Percentiles rank a stretch among this genome's conserved stretches.
These are phyloP conservation scores for Phaeosphaeriaceae sp. DNA, from an alignment of 2,329 filamentous ascomycete genomes.

Conservation along the genomic window DNA sequence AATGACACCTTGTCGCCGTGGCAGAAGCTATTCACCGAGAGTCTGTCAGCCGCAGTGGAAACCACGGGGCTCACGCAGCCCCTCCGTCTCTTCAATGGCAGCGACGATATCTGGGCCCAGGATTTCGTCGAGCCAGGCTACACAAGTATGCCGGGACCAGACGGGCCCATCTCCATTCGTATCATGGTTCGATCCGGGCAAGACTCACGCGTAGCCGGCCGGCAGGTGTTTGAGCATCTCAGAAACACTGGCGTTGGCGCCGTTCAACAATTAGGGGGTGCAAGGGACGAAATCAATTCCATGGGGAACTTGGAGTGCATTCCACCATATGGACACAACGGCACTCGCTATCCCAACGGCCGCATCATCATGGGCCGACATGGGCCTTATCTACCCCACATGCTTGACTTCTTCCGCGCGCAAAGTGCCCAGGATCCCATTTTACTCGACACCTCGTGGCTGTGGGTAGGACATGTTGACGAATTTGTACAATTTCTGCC, in stretches of 20 bases:
- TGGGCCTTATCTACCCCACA: conserved; percentile 16
- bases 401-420: conserved; percentile 39
- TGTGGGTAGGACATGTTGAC: conserved; percentile 43
- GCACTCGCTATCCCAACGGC: conserved; percentile 22
- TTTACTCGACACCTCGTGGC: conserved; percentile 43
- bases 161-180: conserved; percentile 40
- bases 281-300: conserved; percentile 25
- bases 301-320: conserved; percentile 50
- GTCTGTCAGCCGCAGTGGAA: conserved; percentile 15
- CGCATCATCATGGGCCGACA: conserved; percentile 28
- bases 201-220: conserved; percentile 31
- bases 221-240: conserved; percentile 43
- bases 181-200: conserved; percentile 41
- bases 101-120: conserved; percentile 48
- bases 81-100: conserved; percentile 27
- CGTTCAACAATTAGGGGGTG: conserved; percentile 33
- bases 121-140: conserved; percentile 52
- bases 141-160: conserved; percentile 48
- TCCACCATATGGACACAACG: conserved; percentile 36
- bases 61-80: conserved; percentile 17
- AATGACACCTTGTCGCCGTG: conserved; percentile 7
- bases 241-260: conserved; percentile 40
- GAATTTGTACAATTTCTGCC: conserved; percentile 47
- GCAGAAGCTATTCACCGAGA: conserved; percentile 21
- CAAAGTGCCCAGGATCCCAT: conserved; percentile 49